Evolutionary conservation across 805 yeast genomes (phyloP).

Genomic region (Saccharomycopsis sp.): DNA sequence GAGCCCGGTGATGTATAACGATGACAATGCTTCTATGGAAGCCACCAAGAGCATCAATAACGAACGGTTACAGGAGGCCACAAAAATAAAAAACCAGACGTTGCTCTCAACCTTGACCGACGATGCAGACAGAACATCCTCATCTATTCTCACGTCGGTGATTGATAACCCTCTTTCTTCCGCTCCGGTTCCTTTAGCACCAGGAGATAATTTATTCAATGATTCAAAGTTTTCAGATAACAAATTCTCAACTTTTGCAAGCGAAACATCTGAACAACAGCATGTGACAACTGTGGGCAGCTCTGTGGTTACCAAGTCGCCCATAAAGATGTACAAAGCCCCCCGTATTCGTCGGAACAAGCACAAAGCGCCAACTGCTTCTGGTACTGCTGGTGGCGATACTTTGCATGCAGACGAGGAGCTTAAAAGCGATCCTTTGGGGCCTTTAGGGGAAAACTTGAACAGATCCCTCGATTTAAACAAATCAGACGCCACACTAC

Average conservation of each 20-base stretch:
- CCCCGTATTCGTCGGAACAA: slow-evolving; percentile 37
- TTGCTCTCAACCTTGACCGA: slow-evolving; percentile 21
- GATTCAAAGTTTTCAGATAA: slow-evolving; percentile 6
- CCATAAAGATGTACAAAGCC: slow-evolving; percentile 40
- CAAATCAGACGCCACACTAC: slow-evolving; percentile 21
- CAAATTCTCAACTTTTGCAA: slow-evolving; percentile 11
- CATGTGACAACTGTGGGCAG: slow-evolving; percentile 23
- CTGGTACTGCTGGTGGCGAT: slow-evolving; percentile 19
- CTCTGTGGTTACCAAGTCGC: slow-evolving; percentile 28
- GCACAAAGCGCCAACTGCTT: slow-evolving; percentile 15
- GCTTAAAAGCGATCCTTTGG: slow-evolving; percentile 8
- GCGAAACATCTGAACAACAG: slow-evolving; percentile 11
- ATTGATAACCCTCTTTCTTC: slow-evolving; percentile 1
- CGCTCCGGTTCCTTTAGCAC: slow-evolving; percentile 24
- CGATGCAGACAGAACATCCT: slow-evolving; percentile 9
- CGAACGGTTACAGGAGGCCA: slow-evolving; percentile 19
- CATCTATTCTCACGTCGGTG: slow-evolving; percentile 1
- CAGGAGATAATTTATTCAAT: slow-evolving; percentile 22
- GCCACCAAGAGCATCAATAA: slow-evolving; percentile 14
- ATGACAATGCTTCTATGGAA: slow-evolving; percentile 8
- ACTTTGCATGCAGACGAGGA: not conserved
- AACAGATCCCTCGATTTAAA: slow-evolving; percentile 26
- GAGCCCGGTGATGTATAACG: not conserved
- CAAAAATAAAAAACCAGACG: slow-evolving; percentile 20
- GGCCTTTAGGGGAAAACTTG: slow-evolving; percentile 27